These are phyloP conservation scores for Ophiocordyceps camponoti-leonardi DNA, from an alignment of 2,329 filamentous ascomycete species.

Conservation along the genomic window DNA sequence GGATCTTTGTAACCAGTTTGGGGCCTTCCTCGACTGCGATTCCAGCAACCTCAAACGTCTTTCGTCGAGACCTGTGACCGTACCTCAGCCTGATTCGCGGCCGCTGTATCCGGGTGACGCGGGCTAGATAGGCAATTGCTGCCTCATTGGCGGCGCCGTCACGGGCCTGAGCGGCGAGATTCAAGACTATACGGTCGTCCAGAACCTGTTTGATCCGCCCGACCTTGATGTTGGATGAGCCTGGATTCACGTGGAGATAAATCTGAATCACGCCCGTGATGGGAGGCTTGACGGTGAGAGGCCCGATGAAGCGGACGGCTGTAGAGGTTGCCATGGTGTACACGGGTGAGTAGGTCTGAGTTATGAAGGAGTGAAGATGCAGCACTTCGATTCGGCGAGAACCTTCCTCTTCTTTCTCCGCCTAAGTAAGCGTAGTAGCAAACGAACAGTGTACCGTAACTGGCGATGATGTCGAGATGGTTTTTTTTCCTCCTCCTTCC, in stretches of 20 bases:
- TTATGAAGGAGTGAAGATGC: too few species aligned
- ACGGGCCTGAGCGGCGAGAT: conserved; percentile 45
- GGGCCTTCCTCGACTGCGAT: conserved; percentile 13
- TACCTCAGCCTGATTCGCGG: conserved; percentile 44
- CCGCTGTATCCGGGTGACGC: conserved; percentile 42
- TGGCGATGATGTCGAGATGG: too few species aligned
- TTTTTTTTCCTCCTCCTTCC: too few species aligned
- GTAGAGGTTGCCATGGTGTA: conserved; percentile 8
- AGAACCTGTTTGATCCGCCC: conserved; percentile 42
- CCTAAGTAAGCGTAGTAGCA: too few species aligned
- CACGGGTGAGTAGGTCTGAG: background rate
- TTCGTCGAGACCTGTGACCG: conserved; percentile 47
- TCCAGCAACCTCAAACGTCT: conserved; percentile 32
- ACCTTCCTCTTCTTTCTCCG: too few species aligned
- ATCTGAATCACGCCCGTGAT: conserved; percentile 32
- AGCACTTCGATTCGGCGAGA: too few species aligned
- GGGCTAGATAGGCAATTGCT: conserved; percentile 42
- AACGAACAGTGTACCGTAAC: too few species aligned
- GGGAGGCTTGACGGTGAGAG: conserved; percentile 26
- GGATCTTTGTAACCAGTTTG: conserved; percentile 10
- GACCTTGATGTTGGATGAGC: conserved; percentile 37
- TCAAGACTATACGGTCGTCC: conserved; percentile 41
- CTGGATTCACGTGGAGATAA: conserved; percentile 50
- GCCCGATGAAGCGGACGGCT: conserved; percentile 26
- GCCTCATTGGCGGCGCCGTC: conserved; percentile 56